Base-by-base conservation (phyloP, 371 early-diverging fungal species). In the Zychaea mexicana region DNA sequence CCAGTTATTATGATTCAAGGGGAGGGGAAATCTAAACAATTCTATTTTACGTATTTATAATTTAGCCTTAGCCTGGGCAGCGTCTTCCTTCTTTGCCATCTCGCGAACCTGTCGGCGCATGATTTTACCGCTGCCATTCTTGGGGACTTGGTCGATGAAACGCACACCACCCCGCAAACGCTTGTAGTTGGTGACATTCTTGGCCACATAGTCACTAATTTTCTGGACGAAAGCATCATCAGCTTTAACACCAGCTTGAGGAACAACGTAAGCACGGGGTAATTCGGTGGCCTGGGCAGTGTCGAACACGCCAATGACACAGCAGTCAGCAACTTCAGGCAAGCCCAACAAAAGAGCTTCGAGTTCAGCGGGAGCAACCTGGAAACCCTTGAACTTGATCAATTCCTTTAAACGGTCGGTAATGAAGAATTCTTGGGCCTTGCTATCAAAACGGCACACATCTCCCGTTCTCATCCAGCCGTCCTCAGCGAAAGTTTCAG, bases 381-480 rank as follows among this genome's bases (percentile, higher is more conserved):
- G 86, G 72, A 84, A 89, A 1, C 92, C 92, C 64, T 92, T 92
- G 69, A 77, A 88, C 65, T 92, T 92, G 61, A 92, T 91, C 22
- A 92, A 67, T 65, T 92, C 92, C 69, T 92, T 92, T 31, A 89
- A 79, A 46, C 92, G 89, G 62, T 92, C 93, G 9, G 79, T 70
- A 28, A 88, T 76, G 61, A 70, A 85, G 67, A 93, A 88, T 26
- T 86, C 66, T 15, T 76, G 69, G 39, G 61, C 32, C 10, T 63
- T 67, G 42, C 70, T 68, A 57, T 88, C 86, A 17, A 85, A 81
- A 22, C 83, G 83, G 28, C 65, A 95, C 49, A 96, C 77, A 63
- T 97, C 97, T 24, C 95, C 96, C 0, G 93, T 94, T 61, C 88
- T 90, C 71, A 94, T 78, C 82, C 89, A 96, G 12, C 92, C 93